Conservation (phyloP, 352 stramenopile genomes). For the Phytophthora tubulina region DNA sequence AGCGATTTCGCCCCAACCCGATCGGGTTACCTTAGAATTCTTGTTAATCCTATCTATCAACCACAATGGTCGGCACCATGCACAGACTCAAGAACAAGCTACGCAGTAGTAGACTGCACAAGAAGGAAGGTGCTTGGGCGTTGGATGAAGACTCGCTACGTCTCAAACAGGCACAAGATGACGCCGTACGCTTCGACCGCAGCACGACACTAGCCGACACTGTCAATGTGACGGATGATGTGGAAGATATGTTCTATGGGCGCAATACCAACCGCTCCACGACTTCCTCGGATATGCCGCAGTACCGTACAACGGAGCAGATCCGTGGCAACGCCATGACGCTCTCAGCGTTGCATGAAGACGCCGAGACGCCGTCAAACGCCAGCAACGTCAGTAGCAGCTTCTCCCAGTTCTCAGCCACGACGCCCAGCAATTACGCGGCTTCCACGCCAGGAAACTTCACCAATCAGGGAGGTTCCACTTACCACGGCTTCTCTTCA, state of each 20-base stretch:
- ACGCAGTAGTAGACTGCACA: constrained; percentile 53
- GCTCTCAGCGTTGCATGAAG: constrained; percentile 67
- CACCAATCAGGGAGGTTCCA: constrained; percentile 2
- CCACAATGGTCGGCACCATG: constrained; percentile 54
- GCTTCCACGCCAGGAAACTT: constrained; percentile 27
- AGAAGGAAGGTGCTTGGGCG: constrained; percentile 41
- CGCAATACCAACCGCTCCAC: constrained; percentile 29
- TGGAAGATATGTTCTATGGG: constrained; percentile 76
- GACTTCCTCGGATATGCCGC: constrained; percentile 19
- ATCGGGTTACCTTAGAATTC: not conserved
- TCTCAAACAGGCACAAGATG: constrained; percentile 56
- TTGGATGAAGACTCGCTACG: constrained; percentile 53
- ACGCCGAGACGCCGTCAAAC: constrained; percentile 53
- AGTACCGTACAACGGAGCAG: constrained; percentile 73
- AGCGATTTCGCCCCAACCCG: constrained; percentile 9
- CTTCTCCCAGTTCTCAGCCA: constrained; percentile 42
- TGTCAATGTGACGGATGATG: constrained; percentile 67
- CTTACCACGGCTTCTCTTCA: constrained; percentile 27
- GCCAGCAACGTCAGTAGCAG: constrained; percentile 51
- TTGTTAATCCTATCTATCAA: no score
- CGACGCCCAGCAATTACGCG: constrained; percentile 36
- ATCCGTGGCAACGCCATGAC: constrained; percentile 51
- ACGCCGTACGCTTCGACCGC: constrained; percentile 46
- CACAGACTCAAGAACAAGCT: constrained; percentile 77
- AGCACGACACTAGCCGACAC: constrained; percentile 46